Base-by-base conservation (phyloP, 1,284 basidiomycete genomes). In the Flammula alnicola region DNA sequence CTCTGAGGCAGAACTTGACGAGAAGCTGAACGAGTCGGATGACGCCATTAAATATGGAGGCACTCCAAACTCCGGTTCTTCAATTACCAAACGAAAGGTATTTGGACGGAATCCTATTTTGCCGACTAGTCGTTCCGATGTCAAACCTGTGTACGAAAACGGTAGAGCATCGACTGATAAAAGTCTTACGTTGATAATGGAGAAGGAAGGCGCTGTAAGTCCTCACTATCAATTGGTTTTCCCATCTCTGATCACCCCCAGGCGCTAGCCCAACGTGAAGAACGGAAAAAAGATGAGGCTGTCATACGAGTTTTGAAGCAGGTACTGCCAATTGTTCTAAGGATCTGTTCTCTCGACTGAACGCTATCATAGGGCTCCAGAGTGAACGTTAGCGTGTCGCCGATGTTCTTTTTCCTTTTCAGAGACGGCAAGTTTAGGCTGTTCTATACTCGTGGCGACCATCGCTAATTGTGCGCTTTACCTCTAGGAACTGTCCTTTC, bases 401-500 rank as follows among this genome's bases (percentile, higher is more conserved):
- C 85, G 0, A 75, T 86, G 71, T 86, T 76, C 62, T 75, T 87
- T 37, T 86, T 87, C 67, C 69, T 88, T 17, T 75, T 81, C 58
- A 71, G 82, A 48, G 81, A 87, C 59, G 84, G 83, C 79, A 58
- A 42, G 66, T 54, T 26, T 25, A 25, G 8, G n/a, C n/a, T n/a
- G 9, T 29, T 16, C 37, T 49, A 31, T 12, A 50, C 1, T 29
- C 27, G 31, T 17, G 17, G 23, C 6, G 19, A 12, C 37, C 8
- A 9, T 10, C 46, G 33, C 20, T 44, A 43, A 11, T 23, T 22
- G 36, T 35, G 16, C 27, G 16, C 25, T 14, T 5, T 49, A 1
- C 41, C 20, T 32, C 5, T 43, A 84, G 83, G 83, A 40, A 85
- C 83, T 23, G 76, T 86, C 20, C 80, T 87, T 19, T 81, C 83